Base-by-base conservation (phyloP, 495 filamentous ascomycete genomes). In the Penicillium turbatum region DNA sequence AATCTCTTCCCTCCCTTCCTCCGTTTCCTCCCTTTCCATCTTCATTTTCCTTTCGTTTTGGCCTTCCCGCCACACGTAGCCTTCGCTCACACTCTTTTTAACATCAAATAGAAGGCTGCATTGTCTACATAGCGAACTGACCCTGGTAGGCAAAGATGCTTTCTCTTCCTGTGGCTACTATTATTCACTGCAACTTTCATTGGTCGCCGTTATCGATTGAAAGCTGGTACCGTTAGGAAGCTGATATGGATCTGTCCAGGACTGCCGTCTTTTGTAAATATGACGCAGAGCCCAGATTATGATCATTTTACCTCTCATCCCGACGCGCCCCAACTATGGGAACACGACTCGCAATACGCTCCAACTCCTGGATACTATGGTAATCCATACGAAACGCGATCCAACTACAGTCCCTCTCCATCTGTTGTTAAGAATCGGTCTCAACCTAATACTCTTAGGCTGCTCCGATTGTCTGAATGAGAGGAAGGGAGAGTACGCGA, bases 401-500 rank as follows among this genome's bases (percentile, higher is more conserved):
- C 40, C 10, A 40, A 6, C 41, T 34, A 19, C 1, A 56, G 54
- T 21, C 54, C 40, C 26, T 56, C 54, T 13, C 48, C 47, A 3
- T 47, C 48, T 32, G 16, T 29, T 44, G 15, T 31, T 2, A 41
- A 53, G 29, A 15, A 44, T 45, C 3, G 37, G 15, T 43, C 49
- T 4, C 17, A 19, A 5, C 35, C 43, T 32, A 12, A 29, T 48
- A 26, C 50, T 50, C 50, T 49, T 19, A 48, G 24, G n/a, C 37
- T 48, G 10, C 44, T 61, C 2, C 30, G 17, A 36, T 21, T 54
- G 16, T 52, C 24, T 24, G 51, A 62, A 26, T 64, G 41, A 57
- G 47, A 64, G 11, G 54, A 64, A 15, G 51, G 53, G 48, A 55
- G 27, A 45, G 36, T 17, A 13, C 70, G 70, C 29, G 39, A 68